phyloP scores from a whole-genome alignment of 805 yeast species.

The Kodamaea laetipori region DNA sequence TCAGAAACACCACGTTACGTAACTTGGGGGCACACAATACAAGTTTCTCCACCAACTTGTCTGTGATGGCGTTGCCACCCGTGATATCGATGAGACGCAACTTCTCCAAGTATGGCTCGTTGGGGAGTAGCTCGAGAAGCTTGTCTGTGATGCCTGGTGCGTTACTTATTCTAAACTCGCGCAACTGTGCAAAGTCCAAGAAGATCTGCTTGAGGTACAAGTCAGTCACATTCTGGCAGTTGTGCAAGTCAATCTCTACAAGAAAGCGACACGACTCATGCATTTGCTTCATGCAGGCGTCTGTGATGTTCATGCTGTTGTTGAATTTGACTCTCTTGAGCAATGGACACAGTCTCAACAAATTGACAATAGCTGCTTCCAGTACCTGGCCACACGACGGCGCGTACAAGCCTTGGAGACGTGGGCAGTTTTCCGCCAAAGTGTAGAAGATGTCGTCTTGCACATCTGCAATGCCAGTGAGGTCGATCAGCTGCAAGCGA shows the following conservation, averaged over 20 bases:
- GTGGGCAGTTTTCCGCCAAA: constrained; percentile 67
- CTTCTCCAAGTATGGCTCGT: constrained; percentile 54
- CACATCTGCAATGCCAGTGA: constrained; percentile 70
- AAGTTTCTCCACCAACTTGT: constrained; percentile 70
- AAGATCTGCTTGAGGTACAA: constrained; percentile 59
- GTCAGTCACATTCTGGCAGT: constrained; percentile 74
- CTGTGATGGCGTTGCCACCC: constrained; percentile 79
- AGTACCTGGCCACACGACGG: constrained; percentile 78
- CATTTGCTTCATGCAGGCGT: constrained; percentile 58
- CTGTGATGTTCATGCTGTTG: constrained; percentile 66
- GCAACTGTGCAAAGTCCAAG: constrained; percentile 62
- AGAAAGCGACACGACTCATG: constrained; percentile 73
- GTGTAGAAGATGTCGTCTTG: constrained; percentile 69
- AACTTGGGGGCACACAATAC: constrained; percentile 80
- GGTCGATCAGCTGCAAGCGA: constrained; percentile 79
- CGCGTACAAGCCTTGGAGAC: constrained; percentile 87
- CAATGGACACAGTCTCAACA: constrained; percentile 67
- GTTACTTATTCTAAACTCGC: constrained; percentile 82
- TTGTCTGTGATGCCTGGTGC: constrained; percentile 69
- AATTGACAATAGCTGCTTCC: constrained; percentile 58
- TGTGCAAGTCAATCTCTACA: constrained; percentile 88
- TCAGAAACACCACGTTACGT: constrained; percentile 84
- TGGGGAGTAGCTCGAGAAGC: constrained; percentile 58
- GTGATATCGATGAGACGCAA: constrained; percentile 84
- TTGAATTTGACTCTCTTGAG: constrained; percentile 82